Evolutionary conservation across 2,329 filamentous ascomycete genomes (phyloP), one percentile per base, ranked within the genome.

Genomic region (Colletotrichum sp.): DNA sequence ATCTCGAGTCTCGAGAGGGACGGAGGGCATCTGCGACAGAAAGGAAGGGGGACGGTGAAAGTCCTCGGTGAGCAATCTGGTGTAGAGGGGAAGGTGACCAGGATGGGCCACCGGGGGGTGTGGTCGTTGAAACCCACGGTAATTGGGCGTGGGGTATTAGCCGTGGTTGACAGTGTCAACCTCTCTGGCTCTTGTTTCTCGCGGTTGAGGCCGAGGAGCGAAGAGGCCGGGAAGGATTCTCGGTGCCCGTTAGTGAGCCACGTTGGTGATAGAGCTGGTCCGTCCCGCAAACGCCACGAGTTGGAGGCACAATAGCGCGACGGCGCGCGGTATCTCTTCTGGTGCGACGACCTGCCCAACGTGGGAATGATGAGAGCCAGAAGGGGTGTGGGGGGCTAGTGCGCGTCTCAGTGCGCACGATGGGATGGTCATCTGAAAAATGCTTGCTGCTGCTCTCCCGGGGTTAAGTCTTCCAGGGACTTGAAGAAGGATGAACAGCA

Each of bases 351-450:
- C 65, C 66, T 74, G 74, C 70, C 52, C 60, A 36, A 66, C 71
- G 65, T 74, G 74, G 71, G 65, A 66, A 36, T 60, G 30, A 62
- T 39, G 68, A 8, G 15, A 43, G 36, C 30, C n/a, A 13, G n/a
- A 32, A 60, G 36, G 48, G 25, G 32, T 27, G 30, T 28, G 18
- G 60, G 36, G 52, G 61, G 69, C 36, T 76, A 36, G 56, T 52
- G 61, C 36, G 56, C 25, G n/a, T 36, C 39, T 70, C 32, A 39
- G 65, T 64, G 48, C 34, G 52, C 61, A 36, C 28, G 36, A 43
- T 18, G 36, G 66, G 39, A 58, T 28, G 71, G 68, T 71, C 72
- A 67, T 75, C 68, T 67, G 68, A 62, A 75, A 22, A 22, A 30
- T 61, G 52, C n/a, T 71, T 64, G 28, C 28, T 25, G 22, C 55